Evolutionary conservation across 176 grass and related monocot species (phyloP).

Genomic region (Oryza brachyantha): DNA sequence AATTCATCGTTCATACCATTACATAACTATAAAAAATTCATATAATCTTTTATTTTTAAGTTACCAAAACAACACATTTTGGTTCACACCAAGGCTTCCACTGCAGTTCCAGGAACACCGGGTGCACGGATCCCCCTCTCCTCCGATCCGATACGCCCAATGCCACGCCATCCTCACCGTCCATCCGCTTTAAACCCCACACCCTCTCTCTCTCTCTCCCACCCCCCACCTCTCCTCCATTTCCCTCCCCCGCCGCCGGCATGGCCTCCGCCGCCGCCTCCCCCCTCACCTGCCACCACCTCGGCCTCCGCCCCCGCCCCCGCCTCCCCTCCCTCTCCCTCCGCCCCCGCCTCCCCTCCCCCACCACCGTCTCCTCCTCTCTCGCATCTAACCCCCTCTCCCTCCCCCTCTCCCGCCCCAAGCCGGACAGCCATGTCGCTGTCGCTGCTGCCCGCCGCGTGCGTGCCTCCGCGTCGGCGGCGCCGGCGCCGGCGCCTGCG

Average conservation of each 20-base stretch:
- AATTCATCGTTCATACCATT: no score
- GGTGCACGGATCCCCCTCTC: background rate
- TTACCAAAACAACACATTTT: no score
- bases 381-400: constrained; percentile 19
- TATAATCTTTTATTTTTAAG: no score
- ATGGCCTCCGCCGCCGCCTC: constrained; percentile 53
- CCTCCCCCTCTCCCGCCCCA: constrained; percentile 32
- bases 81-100: no score
- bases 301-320: constrained; percentile 36
- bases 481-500: background rate
- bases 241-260: constrained; percentile 5
- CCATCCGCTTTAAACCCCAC: constrained; percentile 39
- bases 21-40: no score
- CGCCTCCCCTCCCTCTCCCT: constrained; percentile 39
- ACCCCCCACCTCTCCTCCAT: constrained; percentile 15
- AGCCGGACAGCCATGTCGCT: background rate
- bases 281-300: constrained; percentile 44
- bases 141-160: constrained; percentile 47
- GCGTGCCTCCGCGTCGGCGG: background rate
- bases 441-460: background rate
- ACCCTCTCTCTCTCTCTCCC: background rate
- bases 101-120: constrained; percentile 14
- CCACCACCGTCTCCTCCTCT: background rate
- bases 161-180: constrained; percentile 38
- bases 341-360: constrained; percentile 31